Conservation (phyloP, 2,329 filamentous ascomycete species). For the Claviceps pazoutovae region DNA sequence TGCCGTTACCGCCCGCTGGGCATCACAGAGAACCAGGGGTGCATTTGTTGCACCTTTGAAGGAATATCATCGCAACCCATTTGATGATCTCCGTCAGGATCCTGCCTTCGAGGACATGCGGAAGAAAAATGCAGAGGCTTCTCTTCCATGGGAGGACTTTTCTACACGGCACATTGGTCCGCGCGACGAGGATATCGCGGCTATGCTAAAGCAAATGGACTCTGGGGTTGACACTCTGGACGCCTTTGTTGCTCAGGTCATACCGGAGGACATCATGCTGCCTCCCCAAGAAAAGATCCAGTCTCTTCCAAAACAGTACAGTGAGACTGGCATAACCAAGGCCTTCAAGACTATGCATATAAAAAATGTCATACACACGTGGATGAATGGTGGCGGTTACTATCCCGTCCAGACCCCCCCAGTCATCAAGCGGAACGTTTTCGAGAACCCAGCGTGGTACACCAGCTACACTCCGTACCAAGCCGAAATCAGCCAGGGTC, state of each 20-base stretch:
- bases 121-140: slow-evolving; percentile 9
- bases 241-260: slow-evolving; percentile 70
- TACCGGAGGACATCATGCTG: slow-evolving; percentile 61
- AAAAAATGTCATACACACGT: slow-evolving; percentile 33
- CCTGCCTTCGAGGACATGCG: slow-evolving; percentile 13
- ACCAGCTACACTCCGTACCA: slow-evolving; percentile 97
- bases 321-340: slow-evolving; percentile 11
- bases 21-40: too few relatives aligned
- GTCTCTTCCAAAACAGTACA: slow-evolving; percentile 39
- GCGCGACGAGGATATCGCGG: slow-evolving; percentile 49
- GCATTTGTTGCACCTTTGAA: too few relatives aligned
- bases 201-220: slow-evolving; percentile 70
- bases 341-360: slow-evolving; percentile 24
- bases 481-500: slow-evolving; percentile 90
- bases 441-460: slow-evolving; percentile 94
- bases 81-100: slow-evolving; percentile 10
- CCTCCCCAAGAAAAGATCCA: slow-evolving; percentile 18
- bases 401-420: slow-evolving; percentile 74
- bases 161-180: slow-evolving; percentile 79
- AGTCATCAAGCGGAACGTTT: slow-evolving; percentile 82
- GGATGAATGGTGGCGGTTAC: slow-evolving; percentile 79
- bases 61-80: neutral
- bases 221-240: slow-evolving; percentile 63
- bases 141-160: slow-evolving; percentile 32
- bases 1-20: neutral